phyloP scores from a whole-genome alignment of 768 basidiomycete genomes.

The Astraeus odoratus region DNA sequence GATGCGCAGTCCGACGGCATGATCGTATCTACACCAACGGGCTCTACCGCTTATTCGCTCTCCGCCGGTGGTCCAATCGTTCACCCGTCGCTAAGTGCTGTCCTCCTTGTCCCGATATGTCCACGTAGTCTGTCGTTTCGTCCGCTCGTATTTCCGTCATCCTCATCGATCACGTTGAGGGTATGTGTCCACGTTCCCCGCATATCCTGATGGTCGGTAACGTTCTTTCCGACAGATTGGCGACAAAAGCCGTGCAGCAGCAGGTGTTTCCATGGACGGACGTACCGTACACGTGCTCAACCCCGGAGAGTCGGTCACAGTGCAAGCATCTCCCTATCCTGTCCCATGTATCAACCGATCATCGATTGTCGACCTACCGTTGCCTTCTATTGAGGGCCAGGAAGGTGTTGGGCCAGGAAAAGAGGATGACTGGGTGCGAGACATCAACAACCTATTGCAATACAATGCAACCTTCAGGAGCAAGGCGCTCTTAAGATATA shows the following conservation, averaged over 20 bases:
- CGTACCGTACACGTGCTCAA: slow-evolving; percentile 75
- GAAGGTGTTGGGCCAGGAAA: slow-evolving; percentile 74
- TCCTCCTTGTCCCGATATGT: slow-evolving; percentile 93
- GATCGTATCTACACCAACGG: slow-evolving; percentile 92
- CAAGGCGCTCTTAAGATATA: slow-evolving; percentile 75
- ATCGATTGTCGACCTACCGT: slow-evolving; percentile 48
- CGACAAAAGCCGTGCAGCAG: slow-evolving; percentile 75
- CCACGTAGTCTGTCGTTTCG: slow-evolving; percentile 89
- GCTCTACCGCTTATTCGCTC: slow-evolving; percentile 93
- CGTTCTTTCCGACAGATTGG: slow-evolving; percentile 53
- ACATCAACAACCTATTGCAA: slow-evolving; percentile 90
- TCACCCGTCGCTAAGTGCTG: slow-evolving; percentile 83
- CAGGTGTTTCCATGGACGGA: slow-evolving; percentile 91
- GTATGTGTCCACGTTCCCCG: slow-evolving; percentile 35
- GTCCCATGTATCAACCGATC: slow-evolving; percentile 91
- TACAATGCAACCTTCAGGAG: slow-evolving; percentile 93
- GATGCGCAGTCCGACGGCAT: slow-evolving; percentile 76
- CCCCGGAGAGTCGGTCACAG: slow-evolving; percentile 80
- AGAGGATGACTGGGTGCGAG: slow-evolving; percentile 94
- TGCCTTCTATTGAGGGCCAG: slow-evolving; percentile 18
- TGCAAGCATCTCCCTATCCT: slow-evolving; percentile 80
- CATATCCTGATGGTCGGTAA: slow-evolving; percentile 1
- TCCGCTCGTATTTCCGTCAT: slow-evolving; percentile 83
- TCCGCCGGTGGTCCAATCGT: slow-evolving; percentile 96
- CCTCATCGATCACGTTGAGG: slow-evolving; percentile 66